Evolutionary conservation across 805 yeast genomes (phyloP).

Genomic region (Saccharomycopsis amapae): DNA sequence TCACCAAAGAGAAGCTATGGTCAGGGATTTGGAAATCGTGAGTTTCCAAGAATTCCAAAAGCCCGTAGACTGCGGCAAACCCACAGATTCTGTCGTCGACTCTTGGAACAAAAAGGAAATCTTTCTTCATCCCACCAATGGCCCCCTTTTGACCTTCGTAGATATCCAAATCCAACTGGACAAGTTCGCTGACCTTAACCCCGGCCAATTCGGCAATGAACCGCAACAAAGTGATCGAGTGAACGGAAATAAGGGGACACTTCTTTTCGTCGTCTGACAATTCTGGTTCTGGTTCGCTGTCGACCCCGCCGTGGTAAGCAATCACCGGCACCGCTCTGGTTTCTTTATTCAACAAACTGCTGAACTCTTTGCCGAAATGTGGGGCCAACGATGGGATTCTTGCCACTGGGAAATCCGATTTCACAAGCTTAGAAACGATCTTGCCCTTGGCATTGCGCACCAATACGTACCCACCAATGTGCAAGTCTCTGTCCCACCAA

Average conservation of each 20-base stretch:
- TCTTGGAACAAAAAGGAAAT: conserved; percentile 75
- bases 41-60: conserved; percentile 40
- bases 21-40: conserved; percentile 27
- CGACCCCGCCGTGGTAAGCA: conserved; percentile 41
- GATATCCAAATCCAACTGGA: conserved; percentile 69
- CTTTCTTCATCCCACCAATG: conserved; percentile 70
- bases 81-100: conserved; percentile 81
- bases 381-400: conserved; percentile 82
- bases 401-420: conserved; percentile 63
- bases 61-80: conserved; percentile 58
- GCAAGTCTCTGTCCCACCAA: conserved; percentile 85
- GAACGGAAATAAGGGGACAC: conserved; percentile 64
- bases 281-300: conserved; percentile 26
- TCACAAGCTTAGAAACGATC: conserved; percentile 40
- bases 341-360: conserved; percentile 69
- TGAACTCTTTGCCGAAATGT: conserved; percentile 69
- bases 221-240: conserved; percentile 59
- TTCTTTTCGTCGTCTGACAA: conserved; percentile 53
- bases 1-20: conserved; percentile 48
- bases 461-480: conserved; percentile 72
- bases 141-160: conserved; percentile 77
- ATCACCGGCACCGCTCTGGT: conserved; percentile 73
- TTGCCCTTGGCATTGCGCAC: conserved; percentile 28
- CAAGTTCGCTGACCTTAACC: conserved; percentile 51
- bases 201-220: conserved; percentile 57